phyloP scores from a whole-genome alignment of 2,329 filamentous ascomycete genomes.

The Aspergillus phoenicis region DNA sequence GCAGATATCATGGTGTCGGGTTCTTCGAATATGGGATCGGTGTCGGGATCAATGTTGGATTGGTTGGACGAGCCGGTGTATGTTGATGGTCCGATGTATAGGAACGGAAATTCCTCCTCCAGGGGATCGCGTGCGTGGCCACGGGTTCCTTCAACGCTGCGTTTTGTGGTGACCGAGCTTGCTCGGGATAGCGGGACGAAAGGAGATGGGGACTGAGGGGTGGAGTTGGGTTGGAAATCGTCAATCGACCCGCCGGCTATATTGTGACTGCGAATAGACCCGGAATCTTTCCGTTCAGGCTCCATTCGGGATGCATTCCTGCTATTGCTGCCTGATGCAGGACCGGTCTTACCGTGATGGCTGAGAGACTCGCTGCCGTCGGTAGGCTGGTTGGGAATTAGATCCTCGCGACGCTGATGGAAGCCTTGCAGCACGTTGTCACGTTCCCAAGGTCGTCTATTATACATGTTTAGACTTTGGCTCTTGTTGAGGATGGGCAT shows the following conservation, averaged over 20 bases:
- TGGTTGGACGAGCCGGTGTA: conserved; percentile 37
- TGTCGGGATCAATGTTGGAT: conserved; percentile 16
- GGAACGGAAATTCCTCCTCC: conserved; percentile 67
- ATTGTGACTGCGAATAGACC: conserved; percentile 28
- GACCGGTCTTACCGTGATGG: conserved; percentile 14
- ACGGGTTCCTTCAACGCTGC: conserved; percentile 52
- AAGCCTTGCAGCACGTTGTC: conserved; percentile 58
- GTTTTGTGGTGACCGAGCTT: conserved; percentile 37
- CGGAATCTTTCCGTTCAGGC: conserved; percentile 29
- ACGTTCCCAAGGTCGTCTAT: conserved; percentile 53
- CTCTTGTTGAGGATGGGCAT: conserved; percentile 21
- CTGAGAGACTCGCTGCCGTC: conserved; percentile 21
- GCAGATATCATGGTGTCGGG: conserved; percentile 39
- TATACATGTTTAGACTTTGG: conserved; percentile 49
- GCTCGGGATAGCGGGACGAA: conserved; percentile 31
- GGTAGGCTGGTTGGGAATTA: not conserved
- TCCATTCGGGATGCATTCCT: conserved; percentile 21
- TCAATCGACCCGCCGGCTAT: conserved; percentile 19
- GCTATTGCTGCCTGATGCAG: conserved; percentile 17
- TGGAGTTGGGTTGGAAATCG: conserved; percentile 19
- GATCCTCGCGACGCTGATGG: conserved; percentile 39
- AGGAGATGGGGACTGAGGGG: conserved; percentile 35
- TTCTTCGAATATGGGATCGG: conserved; percentile 23
- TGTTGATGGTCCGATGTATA: conserved; percentile 71
- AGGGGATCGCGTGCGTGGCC: conserved; percentile 66